Evolutionary conservation across 495 filamentous ascomycete species (phyloP).

Genomic region (Bathelium albidoporum): DNA sequence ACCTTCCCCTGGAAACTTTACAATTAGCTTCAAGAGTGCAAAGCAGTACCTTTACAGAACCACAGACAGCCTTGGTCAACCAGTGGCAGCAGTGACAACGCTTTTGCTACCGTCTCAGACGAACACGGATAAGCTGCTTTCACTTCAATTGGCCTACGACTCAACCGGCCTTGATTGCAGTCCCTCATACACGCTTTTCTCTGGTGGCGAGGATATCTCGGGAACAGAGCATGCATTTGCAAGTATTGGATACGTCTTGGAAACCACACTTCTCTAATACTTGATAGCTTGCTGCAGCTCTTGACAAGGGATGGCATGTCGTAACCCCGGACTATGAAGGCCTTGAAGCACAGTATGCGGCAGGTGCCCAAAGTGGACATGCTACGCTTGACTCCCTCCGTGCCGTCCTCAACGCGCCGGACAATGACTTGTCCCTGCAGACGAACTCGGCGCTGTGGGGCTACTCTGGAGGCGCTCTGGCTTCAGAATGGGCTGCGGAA

Average conservation of each 20-base stretch:
- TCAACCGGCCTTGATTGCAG: constrained; percentile 28
- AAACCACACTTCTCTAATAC: constrained; percentile 19
- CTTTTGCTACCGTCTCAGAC: constrained; percentile 32
- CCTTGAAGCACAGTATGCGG: constrained; percentile 33
- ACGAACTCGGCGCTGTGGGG: constrained; percentile 36
- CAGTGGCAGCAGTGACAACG: constrained; percentile 41
- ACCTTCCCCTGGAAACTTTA: no score
- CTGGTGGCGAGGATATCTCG: no score
- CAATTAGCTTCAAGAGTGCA: no score
- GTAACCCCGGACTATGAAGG: constrained; percentile 41
- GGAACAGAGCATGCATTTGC: no score
- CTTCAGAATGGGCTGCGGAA: constrained; percentile 44
- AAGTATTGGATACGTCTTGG: neutral
- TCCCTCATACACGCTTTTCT: constrained; percentile 22
- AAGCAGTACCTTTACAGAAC: constrained; percentile 45
- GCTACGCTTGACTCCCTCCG: constrained; percentile 39
- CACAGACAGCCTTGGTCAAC: constrained; percentile 34
- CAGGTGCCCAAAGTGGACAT: constrained; percentile 35
- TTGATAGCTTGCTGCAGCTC: no score
- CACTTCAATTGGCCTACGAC: constrained; percentile 40
- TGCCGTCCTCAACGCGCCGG: constrained; percentile 20
- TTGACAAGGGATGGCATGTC: constrained; percentile 39
- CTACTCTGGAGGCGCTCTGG: constrained; percentile 48
- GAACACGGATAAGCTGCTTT: constrained; percentile 26
- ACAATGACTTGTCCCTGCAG: neutral